Conservation (phyloP, 352 stramenopile species). For the Phytophthora podocarpi region DNA sequence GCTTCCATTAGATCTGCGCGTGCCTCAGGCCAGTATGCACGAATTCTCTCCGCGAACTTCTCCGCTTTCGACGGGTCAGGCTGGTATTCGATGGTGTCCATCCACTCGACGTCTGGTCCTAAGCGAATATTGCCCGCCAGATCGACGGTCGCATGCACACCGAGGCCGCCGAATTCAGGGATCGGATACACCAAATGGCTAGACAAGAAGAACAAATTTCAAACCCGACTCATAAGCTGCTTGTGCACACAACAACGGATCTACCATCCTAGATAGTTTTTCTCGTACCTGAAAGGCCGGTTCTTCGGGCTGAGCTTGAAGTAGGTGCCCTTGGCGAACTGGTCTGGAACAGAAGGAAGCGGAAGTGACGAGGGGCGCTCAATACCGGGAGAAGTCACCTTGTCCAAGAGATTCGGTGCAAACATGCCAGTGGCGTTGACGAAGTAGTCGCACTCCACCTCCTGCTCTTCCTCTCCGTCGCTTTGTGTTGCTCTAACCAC, state of each 20-base stretch:
- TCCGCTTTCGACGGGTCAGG: slow-evolving; percentile 64
- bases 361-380: neutral
- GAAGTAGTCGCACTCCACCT: slow-evolving; percentile 91
- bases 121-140: slow-evolving; percentile 93
- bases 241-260: neutral
- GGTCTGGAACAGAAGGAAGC: slow-evolving; percentile 47
- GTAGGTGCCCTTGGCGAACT: slow-evolving; percentile 97
- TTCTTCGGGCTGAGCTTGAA: slow-evolving; percentile 81
- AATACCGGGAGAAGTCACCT: slow-evolving; percentile 24
- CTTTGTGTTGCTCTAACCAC: slow-evolving; percentile 45
- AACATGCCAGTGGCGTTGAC: slow-evolving; percentile 93
- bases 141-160: slow-evolving; percentile 97
- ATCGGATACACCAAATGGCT: slow-evolving; percentile 96
- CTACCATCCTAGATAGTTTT: neutral
- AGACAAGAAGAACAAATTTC: neutral
- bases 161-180: slow-evolving; percentile 93
- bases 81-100: slow-evolving; percentile 88
- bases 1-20: slow-evolving; percentile 75
- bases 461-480: slow-evolving; percentile 42
- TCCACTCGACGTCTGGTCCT: slow-evolving; percentile 97
- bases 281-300: slow-evolving; percentile 60
- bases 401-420: slow-evolving; percentile 50
- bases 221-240: neutral
- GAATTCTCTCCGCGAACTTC: slow-evolving; percentile 72
- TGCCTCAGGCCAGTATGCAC: slow-evolving; percentile 94